These are phyloP conservation scores for Chimonanthus praecox DNA, from an alignment of 164 flowering plant species.

Conservation along the genomic window DNA sequence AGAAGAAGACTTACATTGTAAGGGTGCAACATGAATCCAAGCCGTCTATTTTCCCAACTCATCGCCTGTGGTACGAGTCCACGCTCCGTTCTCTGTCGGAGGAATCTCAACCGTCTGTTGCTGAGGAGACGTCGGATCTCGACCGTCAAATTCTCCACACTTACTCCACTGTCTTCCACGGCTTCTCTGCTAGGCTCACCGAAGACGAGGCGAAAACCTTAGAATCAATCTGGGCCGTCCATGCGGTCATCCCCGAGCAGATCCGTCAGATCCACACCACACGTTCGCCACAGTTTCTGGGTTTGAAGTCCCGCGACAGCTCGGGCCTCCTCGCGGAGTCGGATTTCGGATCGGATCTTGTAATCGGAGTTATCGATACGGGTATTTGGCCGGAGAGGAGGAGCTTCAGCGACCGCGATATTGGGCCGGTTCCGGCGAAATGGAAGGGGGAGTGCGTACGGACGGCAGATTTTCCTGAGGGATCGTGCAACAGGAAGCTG, in stretches of 20 bases:
- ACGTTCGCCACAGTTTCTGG: conserved; percentile 84
- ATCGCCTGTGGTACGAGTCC: conserved; percentile 77
- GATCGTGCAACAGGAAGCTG: conserved; percentile 63
- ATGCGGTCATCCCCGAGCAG: conserved; percentile 69
- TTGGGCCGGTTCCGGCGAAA: conserved; percentile 56
- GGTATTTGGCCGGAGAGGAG: conserved; percentile 91
- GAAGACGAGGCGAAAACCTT: conserved; percentile 37
- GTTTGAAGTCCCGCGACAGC: conserved; percentile 46
- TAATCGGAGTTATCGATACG: conserved; percentile 84
- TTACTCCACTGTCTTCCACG: conserved; percentile 70
- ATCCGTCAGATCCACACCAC: conserved; percentile 74
- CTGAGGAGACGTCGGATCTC: too few species aligned
- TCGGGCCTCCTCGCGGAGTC: conserved; percentile 77
- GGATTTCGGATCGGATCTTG: conserved; percentile 92
- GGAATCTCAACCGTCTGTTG: neutral
- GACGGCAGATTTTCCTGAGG: conserved; percentile 33
- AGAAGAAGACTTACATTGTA: conserved; percentile 54
- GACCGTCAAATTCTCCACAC: conserved; percentile 33
- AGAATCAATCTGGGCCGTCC: conserved; percentile 27
- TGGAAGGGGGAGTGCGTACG: conserved; percentile 75
- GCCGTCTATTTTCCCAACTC: conserved; percentile 82
- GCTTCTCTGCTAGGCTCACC: conserved; percentile 72
- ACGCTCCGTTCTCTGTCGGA: conserved; percentile 43
- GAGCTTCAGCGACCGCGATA: conserved; percentile 64
- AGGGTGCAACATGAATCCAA: conserved; percentile 53